Percentiles rank a stretch among this genome's conserved stretches.
These are phyloP conservation scores for Cunninghamia lanceolata DNA, from an alignment of 75 land plant species.

Conservation along the genomic window DNA sequence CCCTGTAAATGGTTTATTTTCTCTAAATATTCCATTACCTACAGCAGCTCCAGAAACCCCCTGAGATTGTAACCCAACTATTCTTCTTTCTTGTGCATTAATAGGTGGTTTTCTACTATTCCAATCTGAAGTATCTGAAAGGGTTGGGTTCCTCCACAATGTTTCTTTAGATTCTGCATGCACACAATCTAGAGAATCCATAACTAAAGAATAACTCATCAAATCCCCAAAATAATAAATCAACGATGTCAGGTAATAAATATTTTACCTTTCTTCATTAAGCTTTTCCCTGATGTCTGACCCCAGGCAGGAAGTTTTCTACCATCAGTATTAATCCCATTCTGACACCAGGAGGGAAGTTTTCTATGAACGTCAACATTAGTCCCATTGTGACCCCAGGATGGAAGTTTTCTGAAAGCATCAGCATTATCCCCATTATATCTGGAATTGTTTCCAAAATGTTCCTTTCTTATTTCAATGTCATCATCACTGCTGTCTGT, in stretches of 20 bases:
- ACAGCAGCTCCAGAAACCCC: not conserved
- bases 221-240: not conserved
- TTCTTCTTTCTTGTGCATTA: constrained; percentile 2
- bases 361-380: constrained; percentile 1
- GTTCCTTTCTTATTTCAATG: not conserved
- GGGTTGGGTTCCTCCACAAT: not conserved
- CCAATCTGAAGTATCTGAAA: constrained; percentile 4
- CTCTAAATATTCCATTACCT: constrained; percentile 2
- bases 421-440: not conserved
- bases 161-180: not conserved
- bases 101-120: not conserved
- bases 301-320: constrained; percentile 5
- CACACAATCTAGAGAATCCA: not conserved
- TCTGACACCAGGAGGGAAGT: not conserved
- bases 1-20: not conserved
- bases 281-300: not conserved
- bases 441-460: not conserved
- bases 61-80: constrained; percentile 1
- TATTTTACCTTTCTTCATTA: not conserved
- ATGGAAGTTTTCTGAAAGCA: not conserved
- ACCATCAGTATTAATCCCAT: not conserved
- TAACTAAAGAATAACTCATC: not conserved
- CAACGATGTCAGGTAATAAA: not conserved
- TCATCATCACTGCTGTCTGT: constrained; percentile 11
- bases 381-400: not conserved